phyloP scores from a whole-genome alignment of 805 yeast genomes.

The Ogataea neopini region DNA sequence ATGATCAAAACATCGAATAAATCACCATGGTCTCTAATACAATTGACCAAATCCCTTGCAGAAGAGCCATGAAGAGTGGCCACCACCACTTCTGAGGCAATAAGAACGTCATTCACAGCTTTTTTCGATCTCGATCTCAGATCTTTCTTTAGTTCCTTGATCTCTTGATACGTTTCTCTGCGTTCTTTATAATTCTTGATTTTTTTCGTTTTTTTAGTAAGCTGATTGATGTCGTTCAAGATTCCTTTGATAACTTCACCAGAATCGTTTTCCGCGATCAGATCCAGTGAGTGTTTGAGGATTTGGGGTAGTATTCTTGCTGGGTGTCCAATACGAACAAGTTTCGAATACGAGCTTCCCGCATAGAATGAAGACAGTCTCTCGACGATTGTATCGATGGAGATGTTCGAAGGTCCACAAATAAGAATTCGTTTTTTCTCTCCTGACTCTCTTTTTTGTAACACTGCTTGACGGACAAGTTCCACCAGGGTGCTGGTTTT shows the following conservation, averaged over 20 bases:
- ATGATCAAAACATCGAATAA: slow-evolving; percentile 81
- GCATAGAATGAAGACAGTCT: slow-evolving; percentile 52
- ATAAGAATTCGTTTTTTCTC: slow-evolving; percentile 58
- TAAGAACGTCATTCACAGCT: slow-evolving; percentile 57
- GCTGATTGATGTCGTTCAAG: slow-evolving; percentile 62
- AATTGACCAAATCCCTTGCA: slow-evolving; percentile 60
- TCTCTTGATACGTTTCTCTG: slow-evolving; percentile 63
- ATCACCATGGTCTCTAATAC: slow-evolving; percentile 37
- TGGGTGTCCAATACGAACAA: slow-evolving; percentile 93
- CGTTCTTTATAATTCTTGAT: slow-evolving; percentile 64
- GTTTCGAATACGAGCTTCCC: slow-evolving; percentile 37
- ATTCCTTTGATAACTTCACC: slow-evolving; percentile 69
- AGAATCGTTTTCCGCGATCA: slow-evolving; percentile 57
- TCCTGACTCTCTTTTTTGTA: slow-evolving; percentile 24
- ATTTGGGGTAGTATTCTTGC: slow-evolving; percentile 71
- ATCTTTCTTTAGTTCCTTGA: slow-evolving; percentile 71
- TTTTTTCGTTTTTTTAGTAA: slow-evolving; percentile 46
- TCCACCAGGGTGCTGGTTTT: slow-evolving; percentile 86
- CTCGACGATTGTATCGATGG: slow-evolving; percentile 90
- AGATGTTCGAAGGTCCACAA: slow-evolving; percentile 92
- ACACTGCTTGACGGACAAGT: slow-evolving; percentile 68
- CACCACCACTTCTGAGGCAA: slow-evolving; percentile 66
- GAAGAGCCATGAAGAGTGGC: slow-evolving; percentile 91
- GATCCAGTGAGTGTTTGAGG: slow-evolving; percentile 72
- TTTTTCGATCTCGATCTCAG: slow-evolving; percentile 64